Conservation (phyloP, 2,329 filamentous ascomycete species). For the Aspergillus tubingensis region DNA sequence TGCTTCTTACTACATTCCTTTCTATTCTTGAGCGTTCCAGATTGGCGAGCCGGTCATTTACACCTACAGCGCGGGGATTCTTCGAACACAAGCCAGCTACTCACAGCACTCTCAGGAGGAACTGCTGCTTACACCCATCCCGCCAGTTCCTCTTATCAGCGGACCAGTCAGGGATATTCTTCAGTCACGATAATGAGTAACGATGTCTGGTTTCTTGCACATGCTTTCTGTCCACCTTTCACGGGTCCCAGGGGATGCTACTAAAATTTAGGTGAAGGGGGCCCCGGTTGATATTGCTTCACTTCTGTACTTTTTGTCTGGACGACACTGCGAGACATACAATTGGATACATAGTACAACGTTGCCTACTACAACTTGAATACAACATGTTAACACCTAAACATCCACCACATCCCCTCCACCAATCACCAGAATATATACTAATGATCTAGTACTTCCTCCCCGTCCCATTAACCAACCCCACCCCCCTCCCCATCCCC, state of each 20-base stretch:
- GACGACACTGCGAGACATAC: no score
- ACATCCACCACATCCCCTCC: no score
- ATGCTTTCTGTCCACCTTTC: neutral
- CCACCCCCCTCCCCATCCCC: slow-evolving; percentile 11
- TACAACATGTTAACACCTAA: neutral
- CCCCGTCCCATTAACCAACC: slow-evolving; percentile 4
- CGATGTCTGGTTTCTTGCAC: neutral
- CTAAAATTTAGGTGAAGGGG: neutral
- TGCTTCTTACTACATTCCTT: neutral
- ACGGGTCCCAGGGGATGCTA: neutral
- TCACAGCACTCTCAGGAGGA: neutral
- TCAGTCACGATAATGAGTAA: neutral
- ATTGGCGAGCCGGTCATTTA: neutral
- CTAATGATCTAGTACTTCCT: neutral
- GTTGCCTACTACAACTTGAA: neutral
- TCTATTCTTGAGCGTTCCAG: neutral
- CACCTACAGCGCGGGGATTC: neutral
- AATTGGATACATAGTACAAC: no score
- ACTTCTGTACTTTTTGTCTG: neutral
- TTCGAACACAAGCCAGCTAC: neutral
- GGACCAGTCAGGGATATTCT: neutral
- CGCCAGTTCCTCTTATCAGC: neutral
- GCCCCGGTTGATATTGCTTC: neutral
- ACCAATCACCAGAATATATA: no score
- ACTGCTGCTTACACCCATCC: neutral